Evolutionary conservation across 164 flowering plant genomes (phyloP).

Genomic region (Berberis thunbergii): DNA sequence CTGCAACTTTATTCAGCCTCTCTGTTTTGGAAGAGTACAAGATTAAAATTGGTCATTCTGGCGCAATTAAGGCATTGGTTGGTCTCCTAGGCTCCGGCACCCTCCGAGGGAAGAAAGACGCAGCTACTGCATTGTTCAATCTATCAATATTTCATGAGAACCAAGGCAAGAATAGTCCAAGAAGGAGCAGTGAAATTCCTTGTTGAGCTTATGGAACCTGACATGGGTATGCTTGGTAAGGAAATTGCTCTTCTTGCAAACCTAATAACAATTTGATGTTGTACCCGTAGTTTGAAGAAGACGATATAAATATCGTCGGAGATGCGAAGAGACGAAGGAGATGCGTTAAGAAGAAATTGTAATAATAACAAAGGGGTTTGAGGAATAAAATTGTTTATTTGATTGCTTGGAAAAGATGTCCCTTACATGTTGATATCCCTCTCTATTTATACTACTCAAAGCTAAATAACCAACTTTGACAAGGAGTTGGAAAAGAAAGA

Average conservation of each 20-base stretch:
- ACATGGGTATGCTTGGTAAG: conserved; percentile 71
- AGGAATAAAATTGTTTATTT: no score
- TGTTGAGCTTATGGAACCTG: conserved; percentile 58
- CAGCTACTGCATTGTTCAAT: conserved; percentile 89
- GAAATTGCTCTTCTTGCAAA: conserved; percentile 85
- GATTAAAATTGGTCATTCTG: conserved; percentile 77
- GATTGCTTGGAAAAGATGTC: no score
- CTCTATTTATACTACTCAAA: no score
- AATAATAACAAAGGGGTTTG: no score
- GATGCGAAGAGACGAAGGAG: no score
- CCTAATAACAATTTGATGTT: conserved; percentile 61
- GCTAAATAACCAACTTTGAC: no score
- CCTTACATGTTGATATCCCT: no score
- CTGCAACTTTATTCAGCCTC: conserved; percentile 85
- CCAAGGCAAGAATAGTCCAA: conserved; percentile 82
- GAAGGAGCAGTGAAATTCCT: conserved; percentile 86
- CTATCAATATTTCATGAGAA: conserved; percentile 84
- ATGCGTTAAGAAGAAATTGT: no score
- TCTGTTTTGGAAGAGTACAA: conserved; percentile 71
- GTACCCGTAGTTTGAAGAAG: no score
- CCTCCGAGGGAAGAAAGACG: conserved; percentile 89
- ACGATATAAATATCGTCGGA: no score
- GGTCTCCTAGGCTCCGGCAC: conserved; percentile 70
- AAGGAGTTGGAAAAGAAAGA: no score
- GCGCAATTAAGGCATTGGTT: conserved; percentile 73